Conservation (phyloP, 2,329 filamentous ascomycete species). For the Epichloe coenophiala region DNA sequence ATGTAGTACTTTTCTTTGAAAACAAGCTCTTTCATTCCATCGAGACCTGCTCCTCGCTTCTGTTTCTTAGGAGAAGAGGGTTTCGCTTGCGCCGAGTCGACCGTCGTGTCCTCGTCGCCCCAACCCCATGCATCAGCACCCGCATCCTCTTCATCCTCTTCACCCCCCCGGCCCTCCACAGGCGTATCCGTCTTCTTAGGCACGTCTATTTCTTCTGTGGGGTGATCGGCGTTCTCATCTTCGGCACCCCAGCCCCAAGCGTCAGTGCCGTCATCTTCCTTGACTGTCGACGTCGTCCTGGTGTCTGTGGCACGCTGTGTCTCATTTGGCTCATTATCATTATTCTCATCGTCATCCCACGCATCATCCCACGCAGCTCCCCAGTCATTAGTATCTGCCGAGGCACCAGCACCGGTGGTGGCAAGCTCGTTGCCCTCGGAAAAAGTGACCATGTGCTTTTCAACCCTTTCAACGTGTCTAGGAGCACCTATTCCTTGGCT, state of each 20-base stretch:
- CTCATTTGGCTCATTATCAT: conserved; percentile 17
- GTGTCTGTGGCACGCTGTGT: conserved; percentile 5
- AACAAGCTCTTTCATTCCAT: conserved; percentile 51
- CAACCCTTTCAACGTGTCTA: conserved; percentile 66
- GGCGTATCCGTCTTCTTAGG: not conserved
- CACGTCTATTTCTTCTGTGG: conserved; percentile 7
- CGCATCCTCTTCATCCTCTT: conserved; percentile 23
- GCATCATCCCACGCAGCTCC: conserved; percentile 62
- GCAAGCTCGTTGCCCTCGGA: conserved; percentile 52
- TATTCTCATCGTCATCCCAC: conserved; percentile 60
- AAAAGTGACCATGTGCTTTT: conserved; percentile 65
- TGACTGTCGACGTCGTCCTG: conserved; percentile 7
- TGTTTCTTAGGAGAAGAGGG: conserved; percentile 7
- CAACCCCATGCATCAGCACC: conserved; percentile 68
- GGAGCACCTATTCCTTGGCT: conserved; percentile 51
- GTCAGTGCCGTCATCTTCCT: conserved; percentile 37
- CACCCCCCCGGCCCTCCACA: conserved; percentile 5
- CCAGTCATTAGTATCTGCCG: conserved; percentile 50
- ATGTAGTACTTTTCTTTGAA: conserved; percentile 79
- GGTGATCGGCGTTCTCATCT: conserved; percentile 15
- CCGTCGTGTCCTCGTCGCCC: conserved; percentile 50
- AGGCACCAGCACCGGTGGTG: conserved; percentile 34
- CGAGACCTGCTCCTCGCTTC: conserved; percentile 11
- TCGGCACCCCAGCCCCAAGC: conserved; percentile 82
- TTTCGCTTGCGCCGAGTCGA: conserved; percentile 11